Percentiles rank a stretch among this genome's conserved stretches.
phyloP scores from a whole-genome alignment of 768 basidiomycete genomes.

The Chalciporus chontae region DNA sequence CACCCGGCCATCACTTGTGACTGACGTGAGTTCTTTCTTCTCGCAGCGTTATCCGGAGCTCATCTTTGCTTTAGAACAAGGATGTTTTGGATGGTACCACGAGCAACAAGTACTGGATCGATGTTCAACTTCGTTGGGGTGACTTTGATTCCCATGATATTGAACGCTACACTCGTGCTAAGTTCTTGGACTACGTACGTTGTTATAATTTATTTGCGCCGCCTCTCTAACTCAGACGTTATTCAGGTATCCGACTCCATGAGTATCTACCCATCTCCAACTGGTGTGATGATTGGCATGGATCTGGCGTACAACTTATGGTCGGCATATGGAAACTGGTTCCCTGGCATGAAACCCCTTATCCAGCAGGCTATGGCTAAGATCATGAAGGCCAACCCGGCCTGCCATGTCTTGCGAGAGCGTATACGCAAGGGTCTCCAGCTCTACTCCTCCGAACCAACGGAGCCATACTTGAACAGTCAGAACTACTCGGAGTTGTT shows the following conservation, averaged over 20 bases:
- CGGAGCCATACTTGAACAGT: slow-evolving; percentile 98
- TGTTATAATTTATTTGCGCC: background rate
- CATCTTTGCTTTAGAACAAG: slow-evolving; percentile 56
- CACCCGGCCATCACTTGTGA: slow-evolving; percentile 89
- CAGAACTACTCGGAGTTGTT: slow-evolving; percentile 96
- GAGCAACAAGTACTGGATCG: slow-evolving; percentile 98
- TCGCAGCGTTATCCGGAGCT: background rate
- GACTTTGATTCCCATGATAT: slow-evolving; percentile 99
- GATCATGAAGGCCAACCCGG: slow-evolving; percentile 99
- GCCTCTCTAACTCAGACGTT: slow-evolving; percentile 6
- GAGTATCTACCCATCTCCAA: slow-evolving; percentile 99
- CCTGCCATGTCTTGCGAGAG: slow-evolving; percentile 94
- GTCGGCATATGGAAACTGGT: slow-evolving; percentile 99
- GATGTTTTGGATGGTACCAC: slow-evolving; percentile 98
- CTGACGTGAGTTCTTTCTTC: slow-evolving; percentile 59
- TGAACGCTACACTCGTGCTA: slow-evolving; percentile 96
- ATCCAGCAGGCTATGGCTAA: slow-evolving; percentile 99
- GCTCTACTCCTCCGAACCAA: slow-evolving; percentile 97
- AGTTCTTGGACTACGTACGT: slow-evolving; percentile 95
- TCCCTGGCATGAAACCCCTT: slow-evolving; percentile 97
- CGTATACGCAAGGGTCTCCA: slow-evolving; percentile 98
- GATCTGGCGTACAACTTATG: slow-evolving; percentile 97
- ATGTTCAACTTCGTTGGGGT: slow-evolving; percentile 93
- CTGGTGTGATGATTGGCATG: slow-evolving; percentile 98
- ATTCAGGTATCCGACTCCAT: slow-evolving; percentile 86